These are phyloP conservation scores for Cyberlindnera suaveolens DNA, from an alignment of 805 yeast genomes.

Conservation along the genomic window DNA sequence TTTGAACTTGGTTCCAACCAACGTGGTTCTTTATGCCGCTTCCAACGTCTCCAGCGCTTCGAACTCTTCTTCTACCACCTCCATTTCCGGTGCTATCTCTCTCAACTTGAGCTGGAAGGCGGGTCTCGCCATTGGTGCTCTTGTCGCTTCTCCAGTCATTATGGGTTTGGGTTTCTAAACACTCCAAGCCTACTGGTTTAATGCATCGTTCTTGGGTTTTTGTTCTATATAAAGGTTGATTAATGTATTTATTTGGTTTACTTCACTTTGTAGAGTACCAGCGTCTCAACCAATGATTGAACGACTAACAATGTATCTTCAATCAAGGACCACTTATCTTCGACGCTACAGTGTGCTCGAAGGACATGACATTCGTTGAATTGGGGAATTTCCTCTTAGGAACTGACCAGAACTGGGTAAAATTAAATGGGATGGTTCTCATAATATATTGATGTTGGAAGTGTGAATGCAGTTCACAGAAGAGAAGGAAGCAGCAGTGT, in stretches of 20 bases:
- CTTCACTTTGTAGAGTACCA: not conserved
- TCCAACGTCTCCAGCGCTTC: slow-evolving; percentile 10
- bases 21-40: slow-evolving; percentile 24
- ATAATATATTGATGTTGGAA: too few species aligned
- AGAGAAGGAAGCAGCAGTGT: not conserved
- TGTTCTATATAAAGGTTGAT: not conserved
- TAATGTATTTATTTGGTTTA: too few species aligned
- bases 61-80: slow-evolving; percentile 13
- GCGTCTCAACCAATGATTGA: too few species aligned
- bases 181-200: not conserved
- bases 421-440: too few species aligned
- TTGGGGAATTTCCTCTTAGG: too few species aligned
- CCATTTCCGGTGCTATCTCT: slow-evolving; percentile 24
- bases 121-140: slow-evolving; percentile 33
- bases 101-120: slow-evolving; percentile 35
- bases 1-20: slow-evolving; percentile 23
- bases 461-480: too few species aligned
- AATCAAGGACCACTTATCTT: too few species aligned
- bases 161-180: slow-evolving; percentile 18
- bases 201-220: not conserved
- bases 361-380: too few species aligned
- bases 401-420: too few species aligned
- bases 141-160: slow-evolving; percentile 32
- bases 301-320: too few species aligned
- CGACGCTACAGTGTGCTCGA: too few species aligned